A percentile compares a stretch with the other conserved stretches of the same genome.
These are phyloP conservation scores for Tylopilus subfusipes DNA, from an alignment of 768 basidiomycete genomes.

Conservation along the genomic window DNA sequence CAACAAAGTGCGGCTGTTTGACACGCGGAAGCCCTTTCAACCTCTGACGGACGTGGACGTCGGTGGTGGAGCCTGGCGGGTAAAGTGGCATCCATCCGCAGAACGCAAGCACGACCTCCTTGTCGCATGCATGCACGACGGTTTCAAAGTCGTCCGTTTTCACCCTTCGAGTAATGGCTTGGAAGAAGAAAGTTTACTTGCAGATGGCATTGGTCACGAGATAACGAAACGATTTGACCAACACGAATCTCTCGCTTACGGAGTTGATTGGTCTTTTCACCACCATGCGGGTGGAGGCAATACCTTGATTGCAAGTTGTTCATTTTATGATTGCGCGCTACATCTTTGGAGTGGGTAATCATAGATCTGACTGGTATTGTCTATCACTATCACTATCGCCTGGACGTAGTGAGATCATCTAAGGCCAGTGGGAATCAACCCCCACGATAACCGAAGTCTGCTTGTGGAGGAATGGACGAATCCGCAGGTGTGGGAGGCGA, in stretches of 20 bases:
- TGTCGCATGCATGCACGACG: conserved; percentile 97
- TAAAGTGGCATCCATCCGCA: conserved; percentile 88
- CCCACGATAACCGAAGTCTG: not conserved
- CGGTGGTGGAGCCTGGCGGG: conserved; percentile 93
- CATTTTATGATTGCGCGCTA: conserved; percentile 90
- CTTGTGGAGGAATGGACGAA: conserved; percentile 1
- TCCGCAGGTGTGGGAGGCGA: conserved; percentile 8
- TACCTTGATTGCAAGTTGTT: conserved; percentile 79
- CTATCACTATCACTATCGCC: not conserved
- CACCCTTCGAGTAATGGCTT: conserved; percentile 3
- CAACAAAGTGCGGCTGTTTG: conserved; percentile 74
- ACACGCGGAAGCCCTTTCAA: conserved; percentile 60
- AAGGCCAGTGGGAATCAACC: not conserved
- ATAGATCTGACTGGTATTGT: not conserved
- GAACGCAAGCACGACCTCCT: conserved; percentile 70
- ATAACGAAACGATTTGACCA: conserved; percentile 61
- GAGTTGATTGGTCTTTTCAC: conserved; percentile 80
- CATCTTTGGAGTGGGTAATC: conserved; percentile 72
- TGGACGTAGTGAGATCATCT: not conserved
- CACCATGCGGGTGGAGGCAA: conserved; percentile 24
- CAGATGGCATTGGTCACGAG: conserved; percentile 27
- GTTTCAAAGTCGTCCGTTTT: conserved; percentile 72
- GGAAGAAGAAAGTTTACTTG: conserved; percentile 2
- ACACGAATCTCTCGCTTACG: conserved; percentile 86
- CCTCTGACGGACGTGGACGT: conserved; percentile 62